phyloP scores from a whole-genome alignment of 2,329 filamentous ascomycete species.

The Diaporthe destruens region DNA sequence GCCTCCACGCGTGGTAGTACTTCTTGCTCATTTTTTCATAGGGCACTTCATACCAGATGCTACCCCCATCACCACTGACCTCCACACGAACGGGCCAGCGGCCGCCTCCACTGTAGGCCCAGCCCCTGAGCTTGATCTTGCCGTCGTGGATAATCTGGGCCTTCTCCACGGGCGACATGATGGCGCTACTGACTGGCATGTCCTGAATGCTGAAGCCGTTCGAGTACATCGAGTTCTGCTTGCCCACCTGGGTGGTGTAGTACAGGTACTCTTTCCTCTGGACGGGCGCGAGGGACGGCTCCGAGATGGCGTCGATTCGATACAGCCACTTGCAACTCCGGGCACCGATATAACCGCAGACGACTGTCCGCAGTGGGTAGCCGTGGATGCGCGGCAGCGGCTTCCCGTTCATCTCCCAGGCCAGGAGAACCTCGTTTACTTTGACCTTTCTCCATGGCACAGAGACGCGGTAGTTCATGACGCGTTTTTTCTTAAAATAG shows the following conservation, averaged over 20 bases:
- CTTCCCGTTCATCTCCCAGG: slow-evolving; percentile 80
- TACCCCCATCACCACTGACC: slow-evolving; percentile 72
- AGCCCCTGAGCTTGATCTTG: slow-evolving; percentile 67
- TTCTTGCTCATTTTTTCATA: slow-evolving; percentile 71
- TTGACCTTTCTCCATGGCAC: slow-evolving; percentile 78
- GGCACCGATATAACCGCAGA: slow-evolving; percentile 76
- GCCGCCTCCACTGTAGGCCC: slow-evolving; percentile 70
- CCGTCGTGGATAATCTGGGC: slow-evolving; percentile 73
- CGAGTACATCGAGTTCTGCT: slow-evolving; percentile 71
- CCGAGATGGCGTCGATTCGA: slow-evolving; percentile 69
- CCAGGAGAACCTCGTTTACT: slow-evolving; percentile 73
- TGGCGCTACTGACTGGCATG: slow-evolving; percentile 77
- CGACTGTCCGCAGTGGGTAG: slow-evolving; percentile 71
- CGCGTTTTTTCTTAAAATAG: slow-evolving; percentile 76
- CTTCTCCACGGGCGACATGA: slow-evolving; percentile 73
- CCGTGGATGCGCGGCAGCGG: slow-evolving; percentile 75
- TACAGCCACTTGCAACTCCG: slow-evolving; percentile 74
- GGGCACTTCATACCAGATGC: slow-evolving; percentile 74
- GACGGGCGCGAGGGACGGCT: slow-evolving; percentile 69
- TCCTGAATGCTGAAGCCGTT: slow-evolving; percentile 78
- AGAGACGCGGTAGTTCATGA: slow-evolving; percentile 75
- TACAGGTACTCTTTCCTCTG: slow-evolving; percentile 77
- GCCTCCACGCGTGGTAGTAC: slow-evolving; percentile 73
- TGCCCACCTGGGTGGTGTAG: slow-evolving; percentile 76
- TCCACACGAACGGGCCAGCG: slow-evolving; percentile 74